Evolutionary conservation across 257 asterid genomes (phyloP).

Genomic region (Anisodus tanguticus): DNA sequence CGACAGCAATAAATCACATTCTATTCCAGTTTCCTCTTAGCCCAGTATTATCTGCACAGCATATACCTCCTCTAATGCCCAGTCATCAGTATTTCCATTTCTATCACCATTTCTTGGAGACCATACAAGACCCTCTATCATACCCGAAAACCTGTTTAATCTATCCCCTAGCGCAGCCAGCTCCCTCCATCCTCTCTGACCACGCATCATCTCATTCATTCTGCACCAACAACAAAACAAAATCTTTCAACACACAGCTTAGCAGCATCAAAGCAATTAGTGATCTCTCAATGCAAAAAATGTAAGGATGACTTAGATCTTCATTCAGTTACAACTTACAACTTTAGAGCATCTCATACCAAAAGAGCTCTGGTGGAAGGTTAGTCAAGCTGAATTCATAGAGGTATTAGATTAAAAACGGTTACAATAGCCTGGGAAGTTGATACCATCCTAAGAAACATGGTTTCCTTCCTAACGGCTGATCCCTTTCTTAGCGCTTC

Average conservation of each 20-base stretch:
- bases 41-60: neutral
- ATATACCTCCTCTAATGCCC: conserved; percentile 96
- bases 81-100: conserved; percentile 75
- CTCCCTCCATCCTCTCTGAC: conserved; percentile 99
- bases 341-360: neutral
- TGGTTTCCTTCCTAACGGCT: neutral
- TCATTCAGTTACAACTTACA: neutral
- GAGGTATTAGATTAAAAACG: neutral
- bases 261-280: conserved; percentile 18
- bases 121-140: conserved; percentile 97
- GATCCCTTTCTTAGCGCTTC: neutral
- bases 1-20: neutral
- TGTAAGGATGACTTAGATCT: neutral
- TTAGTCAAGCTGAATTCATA: neutral
- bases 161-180: conserved; percentile 93
- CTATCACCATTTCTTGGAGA: conserved; percentile 81
- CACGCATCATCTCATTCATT: conserved; percentile 99
- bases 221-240: conserved; percentile 52
- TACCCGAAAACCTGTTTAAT: conserved; percentile 82
- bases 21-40: neutral
- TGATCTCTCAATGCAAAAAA: neutral
- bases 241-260: conserved; percentile 21
- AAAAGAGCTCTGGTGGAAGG: neutral
- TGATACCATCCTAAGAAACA: conserved; percentile 12
- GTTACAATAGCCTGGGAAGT: neutral